Base-by-base conservation (phyloP, 306 rosid species). In the Trifolium pratense region DNA sequence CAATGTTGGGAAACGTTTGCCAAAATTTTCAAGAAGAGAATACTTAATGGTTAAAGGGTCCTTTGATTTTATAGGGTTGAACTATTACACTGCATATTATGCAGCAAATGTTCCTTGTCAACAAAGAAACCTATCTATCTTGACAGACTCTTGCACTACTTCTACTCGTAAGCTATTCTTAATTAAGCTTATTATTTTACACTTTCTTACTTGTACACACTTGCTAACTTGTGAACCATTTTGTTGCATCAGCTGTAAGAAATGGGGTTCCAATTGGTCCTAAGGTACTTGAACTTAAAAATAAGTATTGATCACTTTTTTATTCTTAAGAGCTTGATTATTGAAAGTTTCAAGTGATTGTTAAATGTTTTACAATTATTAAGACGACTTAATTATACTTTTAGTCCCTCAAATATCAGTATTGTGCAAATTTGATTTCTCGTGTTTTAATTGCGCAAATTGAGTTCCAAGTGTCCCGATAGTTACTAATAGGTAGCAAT, bases 61-160 rank as follows among this genome's bases (percentile, higher is more conserved):
- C 11, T 81, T 77, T 20, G 91, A 89, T 73, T 89, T 89, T 42
- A 45, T 89, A 31, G 95, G 95, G 62, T 11, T 88, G 56, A 88
- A 88, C 75, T 88, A 88, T 72, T 88, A 88, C 76, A 78, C 87
- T n/a, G 21, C 89, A 43, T 42, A 61, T 48, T 88, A 82, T 70
- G 90, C 78, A 57, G 46, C 68, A 14, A 52, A 58, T 70, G 40
- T 68, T 45, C 79, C 84, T 66, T 51, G 76, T 66, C 80, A 16
- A 23, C 64, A 40, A 0, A 58, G 10, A 39, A 69, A 48, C 23
- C 65, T 42, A 56, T 80, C 76, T 60, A 48, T 66, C 2, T 34
- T n/a, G 12, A 66, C 87, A 14, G 90, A 88, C 14, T 2, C 82
- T 29, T 76, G 78, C 1, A 59, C 70, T 66, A 77, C 51, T 23